These are phyloP conservation scores for Lyophyllum atratum DNA, from an alignment of 768 basidiomycete species.

Conservation along the genomic window DNA sequence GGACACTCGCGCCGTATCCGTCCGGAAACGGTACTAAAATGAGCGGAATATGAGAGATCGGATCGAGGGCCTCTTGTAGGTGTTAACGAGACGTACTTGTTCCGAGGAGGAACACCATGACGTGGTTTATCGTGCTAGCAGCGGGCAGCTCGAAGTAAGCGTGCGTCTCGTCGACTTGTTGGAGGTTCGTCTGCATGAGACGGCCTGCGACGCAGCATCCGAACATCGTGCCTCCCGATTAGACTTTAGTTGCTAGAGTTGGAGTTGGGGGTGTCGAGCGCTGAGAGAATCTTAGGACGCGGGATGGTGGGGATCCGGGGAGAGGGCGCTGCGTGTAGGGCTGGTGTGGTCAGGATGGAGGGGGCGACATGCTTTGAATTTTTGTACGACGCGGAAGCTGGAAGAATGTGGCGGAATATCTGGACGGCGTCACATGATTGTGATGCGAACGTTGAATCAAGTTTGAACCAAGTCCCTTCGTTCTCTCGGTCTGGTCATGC, in stretches of 20 bases:
- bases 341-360: not conserved
- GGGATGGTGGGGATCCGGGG: too few relatives aligned
- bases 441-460: too few relatives aligned
- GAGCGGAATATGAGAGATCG: too few relatives aligned
- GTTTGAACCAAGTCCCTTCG: too few relatives aligned
- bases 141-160: slow-evolving; percentile 74
- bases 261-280: too few relatives aligned
- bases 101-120: slow-evolving; percentile 83
- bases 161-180: slow-evolving; percentile 82
- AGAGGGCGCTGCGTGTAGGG: not conserved
- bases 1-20: slow-evolving; percentile 82
- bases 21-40: slow-evolving; percentile 75
- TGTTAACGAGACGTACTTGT: slow-evolving; percentile 59
- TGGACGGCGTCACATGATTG: not conserved
- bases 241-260: too few relatives aligned
- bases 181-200: slow-evolving; percentile 75
- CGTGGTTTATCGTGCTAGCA: slow-evolving; percentile 78
- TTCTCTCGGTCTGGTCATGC: too few relatives aligned
- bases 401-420: not conserved
- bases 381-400: not conserved
- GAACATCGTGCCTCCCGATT: slow-evolving; percentile 75
- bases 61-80: too few relatives aligned
- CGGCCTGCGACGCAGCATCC: slow-evolving; percentile 81
- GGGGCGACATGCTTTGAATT: slow-evolving; percentile 12
- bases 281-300: too few relatives aligned